These are phyloP conservation scores for Ophioceras dolichostomum DNA, from an alignment of 2,329 filamentous ascomycete species.

Conservation along the genomic window DNA sequence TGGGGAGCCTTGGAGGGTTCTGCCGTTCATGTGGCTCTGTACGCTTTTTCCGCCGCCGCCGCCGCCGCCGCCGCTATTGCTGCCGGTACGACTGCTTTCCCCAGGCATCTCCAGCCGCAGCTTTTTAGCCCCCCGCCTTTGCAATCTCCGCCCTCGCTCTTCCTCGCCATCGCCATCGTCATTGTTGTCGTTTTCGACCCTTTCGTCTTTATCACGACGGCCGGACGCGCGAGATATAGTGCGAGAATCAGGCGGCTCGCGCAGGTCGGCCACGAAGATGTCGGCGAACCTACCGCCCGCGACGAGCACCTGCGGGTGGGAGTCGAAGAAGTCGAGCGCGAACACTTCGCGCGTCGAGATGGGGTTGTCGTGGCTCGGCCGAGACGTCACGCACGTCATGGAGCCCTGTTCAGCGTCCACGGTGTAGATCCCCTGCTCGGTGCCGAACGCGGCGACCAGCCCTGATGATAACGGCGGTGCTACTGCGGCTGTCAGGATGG, in stretches of 20 bases:
- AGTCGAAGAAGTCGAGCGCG: slow-evolving; percentile 31
- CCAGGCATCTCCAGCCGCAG: no score
- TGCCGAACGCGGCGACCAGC: neutral
- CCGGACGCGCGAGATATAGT: no score
- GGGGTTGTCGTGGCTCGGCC: slow-evolving; percentile 8
- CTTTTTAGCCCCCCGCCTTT: no score
- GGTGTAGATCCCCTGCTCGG: neutral
- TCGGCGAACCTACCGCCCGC: slow-evolving; percentile 34
- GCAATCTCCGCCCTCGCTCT: no score
- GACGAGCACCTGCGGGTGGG: slow-evolving; percentile 31
- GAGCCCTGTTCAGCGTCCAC: neutral
- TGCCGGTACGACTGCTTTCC: no score
- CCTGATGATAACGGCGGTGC: neutral
- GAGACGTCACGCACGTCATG: neutral
- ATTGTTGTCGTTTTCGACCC: neutral
- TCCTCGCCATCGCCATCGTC: neutral
- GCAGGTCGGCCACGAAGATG: slow-evolving; percentile 33
- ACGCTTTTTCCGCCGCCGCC: neutral
- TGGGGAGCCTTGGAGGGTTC: no score
- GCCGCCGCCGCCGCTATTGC: no score
- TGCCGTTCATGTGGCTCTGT: neutral
- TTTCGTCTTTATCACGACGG: no score
- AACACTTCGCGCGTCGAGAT: slow-evolving; percentile 26
- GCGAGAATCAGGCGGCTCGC: slow-evolving; percentile 11
- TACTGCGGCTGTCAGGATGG: neutral